These are phyloP conservation scores for Boletus coccyginus DNA, from an alignment of 768 basidiomycete genomes.

Conservation along the genomic window DNA sequence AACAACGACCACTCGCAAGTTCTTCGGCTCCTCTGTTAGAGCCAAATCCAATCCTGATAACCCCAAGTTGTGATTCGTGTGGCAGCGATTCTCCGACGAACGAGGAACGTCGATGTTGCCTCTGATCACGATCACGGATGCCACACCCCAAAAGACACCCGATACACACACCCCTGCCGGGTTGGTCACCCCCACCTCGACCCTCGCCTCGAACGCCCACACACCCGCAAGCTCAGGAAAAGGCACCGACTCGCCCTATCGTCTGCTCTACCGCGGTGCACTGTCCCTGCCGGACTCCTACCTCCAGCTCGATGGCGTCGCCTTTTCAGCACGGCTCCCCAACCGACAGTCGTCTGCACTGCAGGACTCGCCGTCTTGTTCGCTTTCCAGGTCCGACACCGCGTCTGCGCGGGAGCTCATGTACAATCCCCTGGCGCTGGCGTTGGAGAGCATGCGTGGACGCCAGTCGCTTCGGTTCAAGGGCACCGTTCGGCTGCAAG, in stretches of 20 bases:
- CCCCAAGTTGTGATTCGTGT: not conserved
- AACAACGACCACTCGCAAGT: not conserved
- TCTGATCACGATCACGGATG: conserved; percentile 14
- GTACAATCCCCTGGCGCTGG: conserved; percentile 66
- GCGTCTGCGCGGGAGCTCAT: conserved; percentile 40
- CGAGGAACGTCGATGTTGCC: not conserved
- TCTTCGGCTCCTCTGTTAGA: not conserved
- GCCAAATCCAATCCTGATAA: not conserved
- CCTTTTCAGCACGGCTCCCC: conserved; percentile 56
- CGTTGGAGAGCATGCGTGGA: conserved; percentile 79
- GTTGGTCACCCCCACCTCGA: conserved; percentile 3
- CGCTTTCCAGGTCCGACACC: conserved; percentile 23
- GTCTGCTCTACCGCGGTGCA: conserved; percentile 74
- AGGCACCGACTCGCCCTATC: conserved; percentile 23
- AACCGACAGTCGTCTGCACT: conserved; percentile 24
- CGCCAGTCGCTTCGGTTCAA: conserved; percentile 59
- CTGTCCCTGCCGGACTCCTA: conserved; percentile 73
- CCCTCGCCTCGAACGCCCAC: not conserved
- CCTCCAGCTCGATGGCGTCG: conserved; percentile 68
- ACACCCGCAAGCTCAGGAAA: conserved; percentile 5
- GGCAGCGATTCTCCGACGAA: not conserved
- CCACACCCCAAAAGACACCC: conserved; percentile 20
- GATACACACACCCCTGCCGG: not conserved
- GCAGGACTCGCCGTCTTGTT: conserved; percentile 24
- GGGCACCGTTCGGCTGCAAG: conserved; percentile 49